phyloP scores from a whole-genome alignment of 148 eudicot genomes.

The Silene latifolia region DNA sequence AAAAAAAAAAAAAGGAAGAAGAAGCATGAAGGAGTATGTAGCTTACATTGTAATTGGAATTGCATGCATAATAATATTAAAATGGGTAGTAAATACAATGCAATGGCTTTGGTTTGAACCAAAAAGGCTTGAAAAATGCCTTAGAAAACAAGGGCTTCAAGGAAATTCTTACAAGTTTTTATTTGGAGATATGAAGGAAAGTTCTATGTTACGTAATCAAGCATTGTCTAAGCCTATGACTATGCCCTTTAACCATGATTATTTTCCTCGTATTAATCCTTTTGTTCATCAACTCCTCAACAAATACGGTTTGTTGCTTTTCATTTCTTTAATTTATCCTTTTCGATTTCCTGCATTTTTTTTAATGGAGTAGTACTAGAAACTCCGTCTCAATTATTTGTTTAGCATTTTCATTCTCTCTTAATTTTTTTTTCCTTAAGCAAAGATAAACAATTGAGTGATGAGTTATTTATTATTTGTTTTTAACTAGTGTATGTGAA shows the following conservation, averaged over 20 bases:
- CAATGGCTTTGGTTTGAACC: slow-evolving; percentile 28
- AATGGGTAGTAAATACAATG: background rate
- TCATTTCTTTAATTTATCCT: background rate
- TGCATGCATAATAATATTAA: background rate
- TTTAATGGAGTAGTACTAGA: too few species aligned
- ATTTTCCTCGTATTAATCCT: slow-evolving; percentile 24
- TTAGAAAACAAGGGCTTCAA: slow-evolving; percentile 19
- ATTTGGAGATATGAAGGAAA: slow-evolving; percentile 20
- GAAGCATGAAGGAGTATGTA: background rate
- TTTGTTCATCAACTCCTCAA: slow-evolving; percentile 13
- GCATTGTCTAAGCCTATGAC: slow-evolving; percentile 13
- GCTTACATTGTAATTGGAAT: background rate
- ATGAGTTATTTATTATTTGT: too few species aligned
- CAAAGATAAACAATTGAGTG: too few species aligned
- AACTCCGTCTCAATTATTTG: too few species aligned
- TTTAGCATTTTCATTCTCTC: too few species aligned
- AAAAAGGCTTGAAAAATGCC: slow-evolving; percentile 5
- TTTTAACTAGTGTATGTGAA: too few species aligned
- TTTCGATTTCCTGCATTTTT: too few species aligned
- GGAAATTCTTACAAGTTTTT: slow-evolving; percentile 25
- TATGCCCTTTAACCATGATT: slow-evolving; percentile 14
- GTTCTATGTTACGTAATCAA: background rate
- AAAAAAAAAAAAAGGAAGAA: background rate
- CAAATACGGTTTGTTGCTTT: slow-evolving; percentile 11
- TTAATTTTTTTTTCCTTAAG: too few species aligned